Base-by-base conservation (phyloP, 2,329 filamentous ascomycete genomes). In the Lachnellula subtilissima region DNA sequence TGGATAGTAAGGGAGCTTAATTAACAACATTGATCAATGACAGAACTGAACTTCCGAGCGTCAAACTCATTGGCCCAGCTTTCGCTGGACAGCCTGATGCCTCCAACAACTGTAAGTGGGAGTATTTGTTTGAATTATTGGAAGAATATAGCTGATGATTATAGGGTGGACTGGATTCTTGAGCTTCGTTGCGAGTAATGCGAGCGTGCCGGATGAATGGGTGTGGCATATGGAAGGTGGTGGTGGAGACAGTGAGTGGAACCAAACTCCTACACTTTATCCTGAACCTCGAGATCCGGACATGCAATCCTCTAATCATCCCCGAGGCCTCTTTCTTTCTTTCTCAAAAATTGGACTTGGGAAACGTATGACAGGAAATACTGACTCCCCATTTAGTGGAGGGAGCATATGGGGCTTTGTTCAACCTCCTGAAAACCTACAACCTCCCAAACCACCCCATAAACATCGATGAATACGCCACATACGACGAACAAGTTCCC, bases 181-280 rank as follows among this genome's bases (percentile, higher is more conserved):
- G 0, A 57, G 58, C 0, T 65, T 67, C 32, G 65, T 77, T n/a
- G 65, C 66, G 1, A 55, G 58, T 15, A 74, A 76, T 56, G 55
- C 69, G 2, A 70, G 65, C 14, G 64, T 74, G 19, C 76, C 76
- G 0, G 73, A 77, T 36, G 71, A 74, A 52, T 77, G 75, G 57
- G 63, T 71, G 14, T 78, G 71, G 67, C 76, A 79, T 59, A 67
- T 75, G 54, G 73, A 76, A 59, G 69, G 68, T 4, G 65, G 57
- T 11, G 58, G 54, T 2, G 50, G 60, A 6, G 67, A 74, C 54
- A 58, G 28, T 32, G 28, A 32, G 28, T 11, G 11, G 9, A 9
- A 32, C 28, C 28, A 32, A 32, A 3, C 28, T 32, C 28, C 28
- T 32, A 12, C 28, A 32, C 28, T 9, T 32, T 32, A 9, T 32